phyloP scores from a whole-genome alignment of 1,284 basidiomycete species.

The Marasmius fiardii region DNA sequence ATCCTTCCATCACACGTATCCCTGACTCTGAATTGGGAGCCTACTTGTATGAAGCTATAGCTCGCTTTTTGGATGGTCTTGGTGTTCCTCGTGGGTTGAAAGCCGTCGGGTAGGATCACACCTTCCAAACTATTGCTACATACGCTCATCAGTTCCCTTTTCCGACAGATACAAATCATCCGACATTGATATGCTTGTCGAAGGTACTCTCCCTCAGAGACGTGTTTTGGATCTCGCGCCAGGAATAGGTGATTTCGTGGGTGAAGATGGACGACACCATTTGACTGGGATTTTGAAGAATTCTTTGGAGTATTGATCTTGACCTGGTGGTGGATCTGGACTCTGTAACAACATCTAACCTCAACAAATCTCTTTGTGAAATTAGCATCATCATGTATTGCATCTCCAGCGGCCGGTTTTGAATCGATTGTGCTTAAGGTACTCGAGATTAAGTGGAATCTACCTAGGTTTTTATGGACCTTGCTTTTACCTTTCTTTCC shows the following conservation, averaged over 20 bases:
- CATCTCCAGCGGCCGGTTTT: not conserved
- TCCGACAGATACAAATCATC: constrained; percentile 50
- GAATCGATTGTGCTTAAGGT: not conserved
- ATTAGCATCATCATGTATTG: not conserved
- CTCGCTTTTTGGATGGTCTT: constrained; percentile 84
- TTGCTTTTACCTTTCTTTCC: not conserved
- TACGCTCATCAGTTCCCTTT: not conserved
- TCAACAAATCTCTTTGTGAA: no score
- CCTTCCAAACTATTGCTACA: not conserved
- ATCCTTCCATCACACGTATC: constrained; percentile 70
- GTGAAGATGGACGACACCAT: constrained; percentile 78
- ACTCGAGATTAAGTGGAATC: no score
- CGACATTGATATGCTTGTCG: constrained; percentile 71
- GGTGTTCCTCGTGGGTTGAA: constrained; percentile 88
- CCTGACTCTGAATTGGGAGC: constrained; percentile 82
- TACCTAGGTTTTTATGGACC: no score
- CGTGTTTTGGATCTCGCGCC: constrained; percentile 87
- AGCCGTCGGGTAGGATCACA: constrained; percentile 59
- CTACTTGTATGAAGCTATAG: constrained; percentile 87
- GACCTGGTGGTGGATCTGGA: not conserved
- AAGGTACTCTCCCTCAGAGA: constrained; percentile 86
- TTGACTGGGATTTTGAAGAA: constrained; percentile 73
- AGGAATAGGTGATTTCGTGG: constrained; percentile 75
- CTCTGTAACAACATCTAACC: no score
- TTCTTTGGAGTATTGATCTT: constrained; percentile 63